Base-by-base conservation (phyloP, 345 rosid species). In the Litchi chinensis region DNA sequence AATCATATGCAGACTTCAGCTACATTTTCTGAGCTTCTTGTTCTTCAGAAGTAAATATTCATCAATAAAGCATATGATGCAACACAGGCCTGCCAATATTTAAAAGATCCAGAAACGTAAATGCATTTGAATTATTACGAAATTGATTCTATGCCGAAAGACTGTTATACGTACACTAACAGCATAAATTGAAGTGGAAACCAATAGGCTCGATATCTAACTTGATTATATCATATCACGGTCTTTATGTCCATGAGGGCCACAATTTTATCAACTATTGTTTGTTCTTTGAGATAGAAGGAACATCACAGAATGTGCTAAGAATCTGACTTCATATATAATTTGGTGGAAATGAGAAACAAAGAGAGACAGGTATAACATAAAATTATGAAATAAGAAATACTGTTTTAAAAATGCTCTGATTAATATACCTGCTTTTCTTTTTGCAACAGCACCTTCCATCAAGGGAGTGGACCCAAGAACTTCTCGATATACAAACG, bases 401-500 rank as follows among this genome's bases (percentile, higher is more conserved):
- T 3, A 63, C 21, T 65, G 65, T 68, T 56, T 60, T 32, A 19
- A 77, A 12, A 69, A 54, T 60, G 32, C 0, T n/a, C 41, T 40
- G 40, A 74, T 76, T 54, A 57, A 81, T 41, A 24, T 89, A 94
- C 97, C 95, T 80, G 91, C 87, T 88, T 95, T 95, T 83, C 97
- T 85, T 88, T 94, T 96, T 39, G 82, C 83, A 66, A 39, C 76
- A 40, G 75, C 81, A 82, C 84, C 84, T 74, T 86, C 85, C 64
- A 60, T 50, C 22, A 70, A 60, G 26, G 84, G 65, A 81, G 77
- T 62, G 46, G 79, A 74, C 40, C 82, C 76, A 52, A 60, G 79
- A 79, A 91, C 89, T 80, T 96, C 97, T 1, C 98, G 93, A 87
- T 84, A 96, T 48, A 96, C 99, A 89, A 92, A 96, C 39, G 94